Evolutionary conservation across 1,139 yeast genomes (phyloP), one percentile per base, ranked within the genome.

Genomic region (Diutina mesorugosa): DNA sequence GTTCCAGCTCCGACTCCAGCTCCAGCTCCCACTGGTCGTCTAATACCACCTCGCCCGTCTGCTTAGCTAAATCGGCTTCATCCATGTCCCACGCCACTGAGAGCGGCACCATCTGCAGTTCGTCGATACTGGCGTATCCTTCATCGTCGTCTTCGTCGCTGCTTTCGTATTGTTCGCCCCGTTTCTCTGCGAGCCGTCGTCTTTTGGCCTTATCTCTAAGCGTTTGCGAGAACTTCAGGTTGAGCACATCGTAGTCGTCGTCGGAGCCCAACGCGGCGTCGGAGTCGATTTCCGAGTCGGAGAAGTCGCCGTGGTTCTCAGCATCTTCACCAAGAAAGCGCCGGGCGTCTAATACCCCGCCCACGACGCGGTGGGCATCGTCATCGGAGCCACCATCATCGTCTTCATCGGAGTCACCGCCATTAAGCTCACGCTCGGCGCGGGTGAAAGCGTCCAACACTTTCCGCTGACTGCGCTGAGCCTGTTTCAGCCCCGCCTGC

Each of bases 81-180:
- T 88, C 95, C 72, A 83, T 69, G 67, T 87, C 97, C 96, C 96
- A 90, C 6, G 89, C 91, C 63, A 85, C 90, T 7, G 96, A 87
- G 55, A 90, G 74, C 0, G 95, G 80, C 57, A 87, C 80, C 59
- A 90, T 74, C 63, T 89, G 87, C 46, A 72, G 73, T 66, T 89
- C 96, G 64, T 90, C 97, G 55, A 81, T 68, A 64, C 85, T 80
- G 54, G 70, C 72, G 61, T 80, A 84, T 69, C 12, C 77, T 76
- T 56, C 72, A 68, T 55, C 76, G n/a, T 47, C 50, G 2, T 47
- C 21, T 6, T 47, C 50, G 5, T 29, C 38, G 72, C 51, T 80
- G 35, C 46, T 45, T 10, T 55, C 58, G 81, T 21, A 73, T 5
- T 61, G 63, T 41, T 63, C 66, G 47, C 60, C 57, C 7, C 58